These are phyloP conservation scores for Vitis labrusca DNA, from an alignment of 164 flowering plant genomes.

Conservation along the genomic window DNA sequence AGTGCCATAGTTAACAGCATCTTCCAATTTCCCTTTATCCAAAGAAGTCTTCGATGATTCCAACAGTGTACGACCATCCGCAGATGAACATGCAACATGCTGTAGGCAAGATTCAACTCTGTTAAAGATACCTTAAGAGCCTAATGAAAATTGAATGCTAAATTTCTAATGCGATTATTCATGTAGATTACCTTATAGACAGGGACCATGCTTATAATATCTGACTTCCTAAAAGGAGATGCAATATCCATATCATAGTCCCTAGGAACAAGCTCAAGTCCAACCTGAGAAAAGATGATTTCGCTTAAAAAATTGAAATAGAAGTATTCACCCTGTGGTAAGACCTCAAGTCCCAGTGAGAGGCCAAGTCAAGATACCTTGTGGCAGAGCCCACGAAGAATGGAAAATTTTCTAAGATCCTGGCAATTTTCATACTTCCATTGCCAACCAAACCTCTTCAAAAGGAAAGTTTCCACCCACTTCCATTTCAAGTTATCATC, in stretches of 20 bases:
- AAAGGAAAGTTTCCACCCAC: slow-evolving; percentile 83
- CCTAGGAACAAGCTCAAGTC: slow-evolving; percentile 90
- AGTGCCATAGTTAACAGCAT: slow-evolving; percentile 94
- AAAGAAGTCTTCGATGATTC: slow-evolving; percentile 93
- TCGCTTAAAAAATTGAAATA: slow-evolving; percentile 4
- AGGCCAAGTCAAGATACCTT: slow-evolving; percentile 44
- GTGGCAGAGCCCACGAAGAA: slow-evolving; percentile 92
- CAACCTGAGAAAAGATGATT: slow-evolving; percentile 55
- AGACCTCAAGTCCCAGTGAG: neutral
- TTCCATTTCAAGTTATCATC: slow-evolving; percentile 66
- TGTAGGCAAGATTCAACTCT: slow-evolving; percentile 23
- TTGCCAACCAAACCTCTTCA: slow-evolving; percentile 76
- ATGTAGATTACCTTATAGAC: slow-evolving; percentile 67
- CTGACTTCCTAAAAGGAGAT: slow-evolving; percentile 67
- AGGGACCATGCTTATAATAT: slow-evolving; percentile 85
- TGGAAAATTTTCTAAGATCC: slow-evolving; percentile 71
- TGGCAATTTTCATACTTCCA: slow-evolving; percentile 50
- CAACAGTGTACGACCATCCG: slow-evolving; percentile 89
- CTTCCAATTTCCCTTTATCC: slow-evolving; percentile 97
- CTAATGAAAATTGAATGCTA: neutral
- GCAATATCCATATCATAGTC: slow-evolving; percentile 83
- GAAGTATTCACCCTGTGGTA: neutral
- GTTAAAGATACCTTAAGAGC: slow-evolving; percentile 11
- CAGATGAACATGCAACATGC: slow-evolving; percentile 98
- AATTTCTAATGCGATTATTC: slow-evolving; percentile 3